Base-by-base conservation (phyloP, 2,329 filamentous ascomycete genomes). In the Talaromyces verruculosus region DNA sequence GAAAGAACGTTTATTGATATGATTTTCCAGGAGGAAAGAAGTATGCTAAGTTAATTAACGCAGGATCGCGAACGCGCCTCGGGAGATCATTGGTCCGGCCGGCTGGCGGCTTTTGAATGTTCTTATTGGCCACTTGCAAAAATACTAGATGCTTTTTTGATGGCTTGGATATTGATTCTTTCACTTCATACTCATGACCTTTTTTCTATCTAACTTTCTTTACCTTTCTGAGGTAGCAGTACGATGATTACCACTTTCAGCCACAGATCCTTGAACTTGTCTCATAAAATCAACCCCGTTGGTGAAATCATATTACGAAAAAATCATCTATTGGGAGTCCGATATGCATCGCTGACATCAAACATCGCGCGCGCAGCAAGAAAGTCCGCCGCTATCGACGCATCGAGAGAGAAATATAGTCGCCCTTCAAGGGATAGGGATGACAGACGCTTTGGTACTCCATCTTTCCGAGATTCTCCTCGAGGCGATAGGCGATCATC, bases 321-420 rank as follows among this genome's bases (percentile, higher is more conserved):
- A 33, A 43, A 51, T 67, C 67, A 65, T 65, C 63, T 72, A 68
- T 67, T 47, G 10, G 57, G 62, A 25, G 71, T 73, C 39, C 82
- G 83, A 67, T 72, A 80, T 72, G 84, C 85, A 25, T 89, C 87
- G 49, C 83, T 91, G 47, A 85, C 82, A 67, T 90, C 89, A 10
- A 89, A 89, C 51, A 92, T 93, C 72, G 85, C 88, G 69, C 82
- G 84, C 55, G 90, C 90, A 15, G 81, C 92, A 64, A 86, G 88
- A 72, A 80, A 75, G 76, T 85, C 70, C 13, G 70, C 57, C 25
- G 64, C 64, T 51, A 13, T 57, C 51, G 45, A 69, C 59, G 39
- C 62, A 57, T 43, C 28, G 49, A 51, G 53, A 37, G 55, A 60
- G 1, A 53, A 41, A 33, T 53, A 41, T 19, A 25, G 11, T 11